Evolutionary conservation across 1,284 basidiomycete species (phyloP).

Genomic region (Apiotrichum siamense): DNA sequence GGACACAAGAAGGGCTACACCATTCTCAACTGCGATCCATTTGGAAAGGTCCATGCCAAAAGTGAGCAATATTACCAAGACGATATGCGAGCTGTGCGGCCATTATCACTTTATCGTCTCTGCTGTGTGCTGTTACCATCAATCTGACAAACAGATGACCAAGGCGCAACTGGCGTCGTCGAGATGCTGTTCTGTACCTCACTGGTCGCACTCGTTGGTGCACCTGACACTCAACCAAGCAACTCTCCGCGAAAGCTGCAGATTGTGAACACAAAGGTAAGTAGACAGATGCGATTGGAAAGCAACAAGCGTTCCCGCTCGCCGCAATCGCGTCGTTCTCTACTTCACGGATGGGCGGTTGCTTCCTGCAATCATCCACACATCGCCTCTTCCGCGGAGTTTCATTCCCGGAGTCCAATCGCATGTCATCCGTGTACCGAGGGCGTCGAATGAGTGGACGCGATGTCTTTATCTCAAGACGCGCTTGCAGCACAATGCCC

Average conservation of each 20-base stretch:
- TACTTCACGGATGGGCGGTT: no score
- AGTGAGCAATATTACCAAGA: conserved; percentile 54
- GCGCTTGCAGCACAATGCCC: no score
- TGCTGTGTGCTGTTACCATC: not conserved
- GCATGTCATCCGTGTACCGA: no score
- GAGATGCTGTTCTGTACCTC: conserved; percentile 99
- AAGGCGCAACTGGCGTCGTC: conserved; percentile 88
- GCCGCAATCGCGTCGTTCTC: no score
- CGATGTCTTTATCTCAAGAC: not conserved
- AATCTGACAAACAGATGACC: conserved; percentile 51
- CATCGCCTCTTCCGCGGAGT: no score
- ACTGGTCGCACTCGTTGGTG: conserved; percentile 90
- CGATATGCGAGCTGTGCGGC: not conserved
- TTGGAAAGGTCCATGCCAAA: conserved; percentile 89
- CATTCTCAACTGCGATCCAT: conserved; percentile 97
- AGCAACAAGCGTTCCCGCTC: no score
- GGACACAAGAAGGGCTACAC: conserved; percentile 94
- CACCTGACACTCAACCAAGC: conserved; percentile 72
- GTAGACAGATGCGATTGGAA: no score
- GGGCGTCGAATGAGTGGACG: no score
- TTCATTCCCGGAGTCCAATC: no score
- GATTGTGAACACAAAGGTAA: conserved; percentile 96
- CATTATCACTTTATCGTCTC: not conserved
- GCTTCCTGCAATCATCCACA: no score
- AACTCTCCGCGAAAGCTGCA: conserved; percentile 86